Evolutionary conservation across 805 yeast genomes (phyloP).

Genomic region (Starmerella tilneyi): DNA sequence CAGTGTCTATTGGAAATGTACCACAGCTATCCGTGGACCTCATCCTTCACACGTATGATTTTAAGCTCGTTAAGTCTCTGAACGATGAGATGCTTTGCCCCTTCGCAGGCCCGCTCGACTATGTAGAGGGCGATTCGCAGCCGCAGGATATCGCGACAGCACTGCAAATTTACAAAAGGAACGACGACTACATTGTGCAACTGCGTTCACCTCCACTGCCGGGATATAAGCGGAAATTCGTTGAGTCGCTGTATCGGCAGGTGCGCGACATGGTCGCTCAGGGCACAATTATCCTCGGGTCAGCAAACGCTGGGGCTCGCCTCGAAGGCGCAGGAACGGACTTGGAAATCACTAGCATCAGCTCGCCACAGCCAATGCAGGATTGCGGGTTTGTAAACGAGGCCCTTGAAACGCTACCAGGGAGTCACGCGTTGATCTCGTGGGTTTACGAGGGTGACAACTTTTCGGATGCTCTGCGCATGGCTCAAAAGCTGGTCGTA

Average conservation of each 20-base stretch:
- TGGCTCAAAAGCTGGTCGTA: conserved; percentile 37
- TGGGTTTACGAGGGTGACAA: conserved; percentile 90
- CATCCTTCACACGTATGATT: conserved; percentile 51
- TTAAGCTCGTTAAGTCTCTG: conserved; percentile 44
- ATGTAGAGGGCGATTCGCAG: conserved; percentile 26
- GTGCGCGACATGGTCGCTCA: conserved; percentile 29
- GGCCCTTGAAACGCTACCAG: conserved; percentile 21
- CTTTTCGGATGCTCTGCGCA: conserved; percentile 50
- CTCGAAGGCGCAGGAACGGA: not conserved
- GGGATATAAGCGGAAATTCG: conserved; percentile 43
- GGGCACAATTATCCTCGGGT: conserved; percentile 51
- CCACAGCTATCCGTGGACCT: conserved; percentile 77
- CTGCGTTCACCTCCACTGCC: conserved; percentile 80
- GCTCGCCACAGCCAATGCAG: conserved; percentile 21
- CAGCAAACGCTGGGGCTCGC: conserved; percentile 54
- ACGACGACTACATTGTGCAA: conserved; percentile 42
- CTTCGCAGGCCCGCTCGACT: conserved; percentile 71
- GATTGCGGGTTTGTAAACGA: conserved; percentile 31
- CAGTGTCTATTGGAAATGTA: conserved; percentile 79
- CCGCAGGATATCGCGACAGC: conserved; percentile 44
- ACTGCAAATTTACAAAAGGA: conserved; percentile 42
- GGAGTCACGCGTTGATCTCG: conserved; percentile 33
- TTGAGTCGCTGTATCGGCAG: conserved; percentile 37
- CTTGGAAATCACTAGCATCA: conserved; percentile 2
- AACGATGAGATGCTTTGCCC: conserved; percentile 63